A percentile compares a stretch with the other conserved stretches of the same genome.
Evolutionary conservation across 2,329 filamentous ascomycete genomes (phyloP).

Genomic region (Conoideocrella luteorostrata): DNA sequence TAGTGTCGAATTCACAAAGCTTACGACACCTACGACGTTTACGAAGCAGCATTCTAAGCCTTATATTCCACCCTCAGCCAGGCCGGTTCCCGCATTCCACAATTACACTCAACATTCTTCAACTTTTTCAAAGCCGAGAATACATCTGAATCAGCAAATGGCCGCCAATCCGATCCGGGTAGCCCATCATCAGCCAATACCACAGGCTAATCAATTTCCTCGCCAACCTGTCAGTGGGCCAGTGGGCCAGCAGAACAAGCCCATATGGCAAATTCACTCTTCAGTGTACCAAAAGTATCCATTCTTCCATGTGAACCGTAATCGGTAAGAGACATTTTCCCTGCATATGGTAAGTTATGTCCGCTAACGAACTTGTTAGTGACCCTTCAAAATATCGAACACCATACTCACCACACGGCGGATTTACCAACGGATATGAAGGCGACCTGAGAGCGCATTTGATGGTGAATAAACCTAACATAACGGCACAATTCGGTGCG

Average conservation of each 20-base stretch:
- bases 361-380: slow-evolving; percentile 27
- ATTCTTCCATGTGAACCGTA: slow-evolving; percentile 55
- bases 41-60: slow-evolving; percentile 20
- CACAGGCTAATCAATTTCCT: slow-evolving; percentile 3
- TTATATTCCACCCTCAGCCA: not conserved
- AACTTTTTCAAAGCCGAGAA: not conserved
- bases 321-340: slow-evolving; percentile 35
- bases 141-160: not conserved
- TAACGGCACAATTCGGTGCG: slow-evolving; percentile 15
- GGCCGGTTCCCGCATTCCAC: slow-evolving; percentile 5
- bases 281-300: slow-evolving; percentile 47
- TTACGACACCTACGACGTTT: slow-evolving; percentile 10
- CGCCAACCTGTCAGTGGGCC: not conserved
- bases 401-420: slow-evolving; percentile 50
- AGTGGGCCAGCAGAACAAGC: slow-evolving; percentile 19
- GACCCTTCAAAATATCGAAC: slow-evolving; percentile 51
- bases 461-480: slow-evolving; percentile 25
- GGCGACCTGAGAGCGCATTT: slow-evolving; percentile 42
- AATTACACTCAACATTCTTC: slow-evolving; percentile 12
- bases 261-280: slow-evolving; percentile 27
- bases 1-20: slow-evolving; percentile 12
- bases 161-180: not conserved
- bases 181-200: slow-evolving; percentile 3
- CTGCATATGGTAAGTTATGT: not conserved
- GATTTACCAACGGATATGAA: slow-evolving; percentile 57